Evolutionary conservation across 495 filamentous ascomycete species (phyloP).

Genomic region (Filosporella fistucella): DNA sequence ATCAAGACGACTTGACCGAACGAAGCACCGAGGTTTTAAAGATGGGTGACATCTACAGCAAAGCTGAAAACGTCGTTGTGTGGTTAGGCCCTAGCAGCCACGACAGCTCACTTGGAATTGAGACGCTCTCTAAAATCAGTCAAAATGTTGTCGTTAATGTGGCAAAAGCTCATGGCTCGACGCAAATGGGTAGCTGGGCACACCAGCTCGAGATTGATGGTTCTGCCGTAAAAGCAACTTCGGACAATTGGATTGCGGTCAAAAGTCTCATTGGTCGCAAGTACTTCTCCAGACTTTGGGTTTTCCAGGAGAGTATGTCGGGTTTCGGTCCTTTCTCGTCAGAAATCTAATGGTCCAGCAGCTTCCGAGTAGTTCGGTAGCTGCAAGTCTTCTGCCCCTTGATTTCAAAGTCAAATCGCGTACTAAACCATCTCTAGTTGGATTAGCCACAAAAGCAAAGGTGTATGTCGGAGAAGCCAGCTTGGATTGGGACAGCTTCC

Average conservation of each 20-base stretch:
- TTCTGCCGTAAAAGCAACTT: background rate
- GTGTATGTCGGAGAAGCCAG: background rate
- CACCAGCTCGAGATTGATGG: background rate
- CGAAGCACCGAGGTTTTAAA: conserved; percentile 1
- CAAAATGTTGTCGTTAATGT: too few relatives aligned
- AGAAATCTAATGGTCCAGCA: too few relatives aligned
- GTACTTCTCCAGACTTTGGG: conserved; percentile 10
- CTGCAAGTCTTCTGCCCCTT: too few relatives aligned
- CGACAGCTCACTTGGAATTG: conserved; percentile 2
- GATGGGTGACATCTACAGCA: conserved; percentile 8
- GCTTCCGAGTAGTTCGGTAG: too few relatives aligned
- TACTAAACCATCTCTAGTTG: too few relatives aligned
- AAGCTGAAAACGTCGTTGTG: conserved; percentile 4
- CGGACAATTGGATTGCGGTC: conserved; percentile 4
- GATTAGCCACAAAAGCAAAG: background rate
- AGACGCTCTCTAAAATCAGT: background rate
- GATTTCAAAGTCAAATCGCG: too few relatives aligned
- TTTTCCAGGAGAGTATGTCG: conserved; percentile 6
- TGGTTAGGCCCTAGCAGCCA: conserved; percentile 4
- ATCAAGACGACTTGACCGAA: conserved; percentile 19
- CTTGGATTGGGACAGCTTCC: background rate
- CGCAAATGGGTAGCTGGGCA: background rate
- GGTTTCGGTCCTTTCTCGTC: too few relatives aligned
- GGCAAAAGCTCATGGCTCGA: background rate
- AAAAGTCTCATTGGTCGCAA: background rate